Percentiles rank a stretch among this genome's conserved stretches.
Conservation (phyloP, 345 rosid genomes). For the Trapa incisa region DNA sequence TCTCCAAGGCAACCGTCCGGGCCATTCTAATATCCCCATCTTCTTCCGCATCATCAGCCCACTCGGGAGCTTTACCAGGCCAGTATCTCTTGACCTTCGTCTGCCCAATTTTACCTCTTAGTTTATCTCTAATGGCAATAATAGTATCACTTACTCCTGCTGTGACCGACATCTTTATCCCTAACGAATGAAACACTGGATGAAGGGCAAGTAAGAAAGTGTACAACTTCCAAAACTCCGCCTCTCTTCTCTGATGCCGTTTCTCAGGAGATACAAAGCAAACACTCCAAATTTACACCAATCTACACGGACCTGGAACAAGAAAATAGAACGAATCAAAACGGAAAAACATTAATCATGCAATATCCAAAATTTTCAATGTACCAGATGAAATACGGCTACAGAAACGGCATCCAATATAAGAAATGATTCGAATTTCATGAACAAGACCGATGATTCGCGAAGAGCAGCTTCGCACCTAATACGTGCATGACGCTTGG, state of each 20-base stretch:
- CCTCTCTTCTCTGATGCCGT: background rate
- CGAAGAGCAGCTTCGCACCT: background rate
- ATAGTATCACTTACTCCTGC: slow-evolving; percentile 32
- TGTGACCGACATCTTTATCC: slow-evolving; percentile 27
- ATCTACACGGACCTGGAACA: background rate
- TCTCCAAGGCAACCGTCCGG: slow-evolving; percentile 19
- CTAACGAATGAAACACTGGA: background rate
- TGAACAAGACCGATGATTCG: background rate
- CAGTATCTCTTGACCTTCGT: slow-evolving; percentile 34
- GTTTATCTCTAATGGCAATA: slow-evolving; percentile 30
- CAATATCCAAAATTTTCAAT: background rate
- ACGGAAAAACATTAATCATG: background rate
- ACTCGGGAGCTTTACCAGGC: slow-evolving; percentile 37
- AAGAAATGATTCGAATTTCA: background rate
- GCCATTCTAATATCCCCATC: slow-evolving; percentile 26
- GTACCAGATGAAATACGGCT: background rate
- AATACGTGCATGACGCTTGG: background rate
- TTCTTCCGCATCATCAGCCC: slow-evolving; percentile 35
- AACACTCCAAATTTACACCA: background rate
- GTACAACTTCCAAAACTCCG: background rate
- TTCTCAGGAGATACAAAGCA: background rate
- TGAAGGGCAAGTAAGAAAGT: background rate
- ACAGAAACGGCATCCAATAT: background rate
- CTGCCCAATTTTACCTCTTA: slow-evolving; percentile 28
- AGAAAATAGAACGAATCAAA: background rate